These are phyloP conservation scores for Phytophthora syringae DNA, from an alignment of 352 stramenopile genomes.

Conservation along the genomic window DNA sequence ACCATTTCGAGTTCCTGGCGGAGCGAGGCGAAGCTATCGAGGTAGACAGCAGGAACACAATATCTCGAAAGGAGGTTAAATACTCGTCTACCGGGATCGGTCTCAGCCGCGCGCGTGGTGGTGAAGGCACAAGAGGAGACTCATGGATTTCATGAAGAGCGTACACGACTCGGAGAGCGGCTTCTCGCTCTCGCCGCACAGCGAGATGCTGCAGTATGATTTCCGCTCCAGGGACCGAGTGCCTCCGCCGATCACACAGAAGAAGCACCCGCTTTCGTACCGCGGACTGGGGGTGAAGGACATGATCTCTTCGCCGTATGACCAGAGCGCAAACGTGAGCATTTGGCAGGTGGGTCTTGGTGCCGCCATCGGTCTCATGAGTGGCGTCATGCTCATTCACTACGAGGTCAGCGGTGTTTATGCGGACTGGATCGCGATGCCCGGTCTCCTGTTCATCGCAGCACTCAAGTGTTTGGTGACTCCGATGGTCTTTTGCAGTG, in stretches of 20 bases:
- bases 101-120: slow-evolving; percentile 12
- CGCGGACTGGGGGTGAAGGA: slow-evolving; percentile 48
- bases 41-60: slow-evolving; percentile 1
- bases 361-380: slow-evolving; percentile 48
- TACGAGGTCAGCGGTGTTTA: slow-evolving; percentile 39
- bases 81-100: slow-evolving; percentile 15
- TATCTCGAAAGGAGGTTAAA: too few species aligned
- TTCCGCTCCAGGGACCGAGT: slow-evolving; percentile 32
- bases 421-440: slow-evolving; percentile 61
- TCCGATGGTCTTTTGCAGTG: slow-evolving; percentile 73
- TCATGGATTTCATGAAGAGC: slow-evolving; percentile 30
- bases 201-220: slow-evolving; percentile 37
- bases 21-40: slow-evolving; percentile 14
- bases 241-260: slow-evolving; percentile 5
- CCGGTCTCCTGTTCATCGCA: slow-evolving; percentile 66
- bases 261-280: slow-evolving; percentile 20
- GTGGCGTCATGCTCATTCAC: slow-evolving; percentile 51
- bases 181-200: slow-evolving; percentile 42
- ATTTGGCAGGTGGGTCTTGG: slow-evolving; percentile 57
- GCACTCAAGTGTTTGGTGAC: slow-evolving; percentile 74
- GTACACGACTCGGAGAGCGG: slow-evolving; percentile 37
- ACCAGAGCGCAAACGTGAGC: slow-evolving; percentile 47
- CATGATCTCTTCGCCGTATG: slow-evolving; percentile 57
- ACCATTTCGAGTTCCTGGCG: slow-evolving; percentile 31
- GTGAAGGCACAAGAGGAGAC: slow-evolving; percentile 4